A percentile compares a stretch with the other conserved stretches of the same genome.
Conservation (phyloP, 306 rosid genomes). For the Quercus agrifolia region DNA sequence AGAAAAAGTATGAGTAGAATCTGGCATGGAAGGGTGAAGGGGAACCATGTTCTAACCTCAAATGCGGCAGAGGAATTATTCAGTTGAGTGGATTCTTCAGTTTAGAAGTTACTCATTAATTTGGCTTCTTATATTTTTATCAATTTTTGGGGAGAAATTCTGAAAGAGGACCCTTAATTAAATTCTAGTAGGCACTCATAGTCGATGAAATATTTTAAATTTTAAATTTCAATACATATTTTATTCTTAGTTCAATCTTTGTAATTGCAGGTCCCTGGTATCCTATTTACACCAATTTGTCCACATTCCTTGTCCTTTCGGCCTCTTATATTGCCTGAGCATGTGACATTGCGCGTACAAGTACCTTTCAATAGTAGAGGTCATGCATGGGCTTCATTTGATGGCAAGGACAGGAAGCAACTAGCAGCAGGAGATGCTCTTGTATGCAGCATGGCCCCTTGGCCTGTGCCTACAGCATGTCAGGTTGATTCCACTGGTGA, state of each 20-base stretch:
- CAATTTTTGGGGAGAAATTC: not conserved
- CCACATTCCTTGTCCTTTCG: constrained; percentile 92
- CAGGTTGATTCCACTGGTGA: constrained; percentile 76
- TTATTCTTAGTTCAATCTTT: constrained; percentile 2
- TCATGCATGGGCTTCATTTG: constrained; percentile 96
- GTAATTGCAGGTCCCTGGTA: constrained; percentile 85
- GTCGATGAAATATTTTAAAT: not conserved
- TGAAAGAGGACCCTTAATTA: not conserved
- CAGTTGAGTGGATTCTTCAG: not conserved
- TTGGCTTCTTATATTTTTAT: not conserved
- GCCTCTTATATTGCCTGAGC: constrained; percentile 87
- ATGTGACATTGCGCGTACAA: constrained; percentile 80
- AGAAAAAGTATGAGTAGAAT: not conserved
- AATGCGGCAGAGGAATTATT: not conserved
- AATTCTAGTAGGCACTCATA: not conserved
- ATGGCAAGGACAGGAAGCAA: constrained; percentile 85
- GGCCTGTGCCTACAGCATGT: constrained; percentile 99
- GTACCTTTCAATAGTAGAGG: constrained; percentile 86
- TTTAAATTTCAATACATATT: not conserved
- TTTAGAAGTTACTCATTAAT: not conserved
- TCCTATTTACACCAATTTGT: constrained; percentile 88
- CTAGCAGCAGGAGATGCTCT: constrained; percentile 90
- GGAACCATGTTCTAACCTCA: not conserved
- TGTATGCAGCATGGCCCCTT: constrained; percentile 93
- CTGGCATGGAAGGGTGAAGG: not conserved